Conservation (phyloP, 495 filamentous ascomycete genomes). For the Penicillium dipodomyicola region DNA sequence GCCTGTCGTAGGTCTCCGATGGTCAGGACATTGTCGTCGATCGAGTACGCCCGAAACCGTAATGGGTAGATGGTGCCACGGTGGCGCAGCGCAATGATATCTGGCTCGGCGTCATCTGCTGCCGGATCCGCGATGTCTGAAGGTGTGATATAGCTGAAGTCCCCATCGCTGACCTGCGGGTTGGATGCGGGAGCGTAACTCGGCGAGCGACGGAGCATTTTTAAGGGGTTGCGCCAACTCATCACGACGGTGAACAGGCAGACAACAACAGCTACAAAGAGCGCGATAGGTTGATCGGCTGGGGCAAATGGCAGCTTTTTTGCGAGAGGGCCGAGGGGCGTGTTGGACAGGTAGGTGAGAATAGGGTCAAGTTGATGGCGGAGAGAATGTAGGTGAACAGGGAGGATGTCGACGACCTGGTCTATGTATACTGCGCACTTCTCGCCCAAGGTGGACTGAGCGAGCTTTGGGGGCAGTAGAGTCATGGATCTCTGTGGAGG, state of each 20-base stretch:
- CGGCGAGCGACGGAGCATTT: slow-evolving; percentile 53
- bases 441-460: slow-evolving; percentile 50
- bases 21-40: slow-evolving; percentile 70
- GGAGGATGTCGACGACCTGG: slow-evolving; percentile 54
- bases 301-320: slow-evolving; percentile 28
- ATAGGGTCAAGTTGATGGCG: slow-evolving; percentile 38
- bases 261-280: slow-evolving; percentile 40
- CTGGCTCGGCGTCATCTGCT: slow-evolving; percentile 57
- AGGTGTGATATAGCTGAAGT: slow-evolving; percentile 78
- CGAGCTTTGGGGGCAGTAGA: slow-evolving; percentile 43
- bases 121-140: slow-evolving; percentile 57
- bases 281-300: slow-evolving; percentile 23
- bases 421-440: slow-evolving; percentile 50
- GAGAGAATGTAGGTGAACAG: slow-evolving; percentile 44
- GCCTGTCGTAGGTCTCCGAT: slow-evolving; percentile 65
- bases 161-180: slow-evolving; percentile 68
- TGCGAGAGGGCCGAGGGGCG: slow-evolving; percentile 35
- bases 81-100: slow-evolving; percentile 73
- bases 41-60: slow-evolving; percentile 77
- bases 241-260: slow-evolving; percentile 53
- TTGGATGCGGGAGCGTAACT: slow-evolving; percentile 38
- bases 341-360: slow-evolving; percentile 39
- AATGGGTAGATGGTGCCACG: slow-evolving; percentile 68
- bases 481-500: slow-evolving; percentile 35
- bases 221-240: slow-evolving; percentile 61